Conservation (phyloP, 257 asterid species). For the Scutellaria baicalensis region DNA sequence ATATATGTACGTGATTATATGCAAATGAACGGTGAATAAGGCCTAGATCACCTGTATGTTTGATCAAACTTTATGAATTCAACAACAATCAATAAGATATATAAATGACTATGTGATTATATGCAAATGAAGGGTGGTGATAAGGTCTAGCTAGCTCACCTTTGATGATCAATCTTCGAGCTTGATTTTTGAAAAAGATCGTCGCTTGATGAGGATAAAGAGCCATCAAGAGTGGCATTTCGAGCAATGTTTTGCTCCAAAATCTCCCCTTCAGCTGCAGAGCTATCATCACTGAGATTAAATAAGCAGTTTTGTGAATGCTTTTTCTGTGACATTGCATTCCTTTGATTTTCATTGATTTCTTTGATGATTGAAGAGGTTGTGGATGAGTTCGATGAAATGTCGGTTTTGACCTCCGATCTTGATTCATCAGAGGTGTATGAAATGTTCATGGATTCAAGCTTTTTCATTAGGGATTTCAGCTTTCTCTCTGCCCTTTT, state of each 20-base stretch:
- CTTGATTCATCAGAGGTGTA: constrained; percentile 42
- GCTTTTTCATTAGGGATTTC: constrained; percentile 50
- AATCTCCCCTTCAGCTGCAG: background rate
- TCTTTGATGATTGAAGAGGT: constrained; percentile 21
- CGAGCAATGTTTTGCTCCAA: background rate
- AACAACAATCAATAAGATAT: too few species aligned
- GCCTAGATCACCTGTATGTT: too few species aligned
- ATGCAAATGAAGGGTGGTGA: background rate
- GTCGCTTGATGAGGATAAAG: constrained; percentile 7
- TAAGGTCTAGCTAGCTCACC: constrained; percentile 13
- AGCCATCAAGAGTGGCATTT: background rate
- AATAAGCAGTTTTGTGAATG: background rate
- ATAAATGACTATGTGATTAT: background rate
- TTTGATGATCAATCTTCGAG: constrained; percentile 30
- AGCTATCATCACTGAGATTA: constrained; percentile 9
- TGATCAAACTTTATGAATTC: too few species aligned
- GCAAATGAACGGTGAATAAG: background rate
- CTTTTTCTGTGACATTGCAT: background rate
- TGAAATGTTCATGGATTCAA: constrained; percentile 41
- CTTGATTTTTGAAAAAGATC: constrained; percentile 4
- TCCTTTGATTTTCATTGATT: constrained; percentile 10
- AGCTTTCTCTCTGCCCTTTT: constrained; percentile 73
- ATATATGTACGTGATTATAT: background rate
- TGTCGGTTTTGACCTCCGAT: constrained; percentile 34
- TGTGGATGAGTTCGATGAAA: constrained; percentile 41